phyloP scores from a whole-genome alignment of 2,329 filamentous ascomycete genomes.

The Epichloe glyceriae region DNA sequence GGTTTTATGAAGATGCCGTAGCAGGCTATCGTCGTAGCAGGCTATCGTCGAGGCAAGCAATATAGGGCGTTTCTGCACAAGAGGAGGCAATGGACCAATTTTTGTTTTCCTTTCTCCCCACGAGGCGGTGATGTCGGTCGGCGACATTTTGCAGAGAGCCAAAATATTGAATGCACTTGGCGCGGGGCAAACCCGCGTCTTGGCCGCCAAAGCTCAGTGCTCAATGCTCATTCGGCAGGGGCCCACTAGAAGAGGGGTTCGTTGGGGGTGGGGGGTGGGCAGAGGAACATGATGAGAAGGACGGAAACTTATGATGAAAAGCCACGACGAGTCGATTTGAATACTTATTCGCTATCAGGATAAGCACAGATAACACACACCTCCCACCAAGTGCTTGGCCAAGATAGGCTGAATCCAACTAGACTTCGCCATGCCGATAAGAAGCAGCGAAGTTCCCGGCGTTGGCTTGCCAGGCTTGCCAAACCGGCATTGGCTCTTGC shows the following conservation, averaged over 20 bases:
- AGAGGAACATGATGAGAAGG: neutral
- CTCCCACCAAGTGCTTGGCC: neutral
- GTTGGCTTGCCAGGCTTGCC: neutral
- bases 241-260: neutral
- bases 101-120: neutral
- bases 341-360: neutral
- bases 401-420: neutral
- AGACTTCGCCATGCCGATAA: neutral
- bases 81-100: neutral
- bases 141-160: neutral
- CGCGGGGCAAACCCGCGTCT: conserved; percentile 1
- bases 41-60: neutral
- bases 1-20: neutral
- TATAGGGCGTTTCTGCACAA: neutral
- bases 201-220: neutral
- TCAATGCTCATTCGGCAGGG: neutral
- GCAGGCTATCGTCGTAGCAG: neutral
- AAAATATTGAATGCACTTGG: neutral
- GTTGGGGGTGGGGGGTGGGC: neutral
- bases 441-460: neutral
- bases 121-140: neutral
- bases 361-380: neutral
- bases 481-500: neutral
- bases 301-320: neutral
- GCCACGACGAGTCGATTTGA: neutral